Conservation (phyloP, 129 eudicot species). For the Lactuca saligna region DNA sequence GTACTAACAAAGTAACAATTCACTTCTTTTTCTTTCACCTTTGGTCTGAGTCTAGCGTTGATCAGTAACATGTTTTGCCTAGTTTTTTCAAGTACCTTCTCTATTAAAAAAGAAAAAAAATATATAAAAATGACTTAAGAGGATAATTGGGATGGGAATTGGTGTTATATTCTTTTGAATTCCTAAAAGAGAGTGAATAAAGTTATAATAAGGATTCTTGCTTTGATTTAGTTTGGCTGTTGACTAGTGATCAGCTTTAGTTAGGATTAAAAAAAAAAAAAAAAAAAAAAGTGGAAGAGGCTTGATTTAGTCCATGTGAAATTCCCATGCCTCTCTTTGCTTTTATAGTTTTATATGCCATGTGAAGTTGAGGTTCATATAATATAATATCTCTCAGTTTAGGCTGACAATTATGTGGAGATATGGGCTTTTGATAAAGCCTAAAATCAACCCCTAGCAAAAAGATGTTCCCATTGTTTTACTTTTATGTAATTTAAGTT, state of each 20-base stretch:
- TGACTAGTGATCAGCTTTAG: constrained; percentile 38
- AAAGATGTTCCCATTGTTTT: background rate
- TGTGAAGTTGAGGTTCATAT: constrained; percentile 13
- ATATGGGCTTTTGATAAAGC: background rate
- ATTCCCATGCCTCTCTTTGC: constrained; percentile 1
- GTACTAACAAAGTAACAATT: too few species aligned
- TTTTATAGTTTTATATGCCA: constrained; percentile 23
- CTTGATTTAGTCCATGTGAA: constrained; percentile 22
- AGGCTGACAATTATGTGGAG: background rate
- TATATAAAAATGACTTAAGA: background rate
- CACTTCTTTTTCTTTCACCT: too few species aligned
- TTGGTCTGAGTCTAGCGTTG: too few species aligned
- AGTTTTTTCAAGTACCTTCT: too few species aligned
- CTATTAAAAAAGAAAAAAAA: too few species aligned
- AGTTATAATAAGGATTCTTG: constrained; percentile 19
- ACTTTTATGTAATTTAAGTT: background rate
- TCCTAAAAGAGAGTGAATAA: constrained; percentile 17
- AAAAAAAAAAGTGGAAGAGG: constrained; percentile 16
- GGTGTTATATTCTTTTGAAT: background rate
- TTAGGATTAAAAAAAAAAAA: constrained; percentile 18
- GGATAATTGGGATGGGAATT: constrained; percentile 13
- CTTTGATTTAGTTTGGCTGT: constrained; percentile 23
- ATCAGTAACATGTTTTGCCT: too few species aligned
- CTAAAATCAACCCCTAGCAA: constrained; percentile 3
- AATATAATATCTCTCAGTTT: background rate